phyloP scores from a whole-genome alignment of 1,139 yeast genomes.

The Cylindricascospora bacillispora region DNA sequence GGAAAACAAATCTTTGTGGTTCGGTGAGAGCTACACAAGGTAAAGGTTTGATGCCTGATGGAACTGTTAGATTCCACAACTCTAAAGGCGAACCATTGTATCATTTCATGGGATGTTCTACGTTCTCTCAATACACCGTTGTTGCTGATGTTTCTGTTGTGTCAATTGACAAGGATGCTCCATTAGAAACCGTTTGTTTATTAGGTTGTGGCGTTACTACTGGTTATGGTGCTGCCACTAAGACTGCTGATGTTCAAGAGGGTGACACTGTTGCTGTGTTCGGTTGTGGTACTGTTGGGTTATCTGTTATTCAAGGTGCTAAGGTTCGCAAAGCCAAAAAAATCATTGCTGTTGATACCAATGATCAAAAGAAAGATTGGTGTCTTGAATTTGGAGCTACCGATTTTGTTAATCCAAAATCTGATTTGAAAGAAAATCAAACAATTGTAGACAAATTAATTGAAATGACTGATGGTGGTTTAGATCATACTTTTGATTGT shows the following conservation, averaged over 20 bases:
- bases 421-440: constrained; percentile 51
- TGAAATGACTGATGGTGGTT: constrained; percentile 92
- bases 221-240: constrained; percentile 94
- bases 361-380: constrained; percentile 75
- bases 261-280: constrained; percentile 94
- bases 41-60: constrained; percentile 91
- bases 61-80: constrained; percentile 70
- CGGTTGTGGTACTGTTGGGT: constrained; percentile 96
- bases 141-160: constrained; percentile 97
- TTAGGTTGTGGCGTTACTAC: constrained; percentile 98
- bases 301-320: constrained; percentile 94
- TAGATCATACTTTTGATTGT: constrained; percentile 93
- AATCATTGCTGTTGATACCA: constrained; percentile 81
- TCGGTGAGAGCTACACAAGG: constrained; percentile 88
- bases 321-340: constrained; percentile 64
- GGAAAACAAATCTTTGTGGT: constrained; percentile 91
- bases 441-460: constrained; percentile 73
- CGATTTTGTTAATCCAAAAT: constrained; percentile 76
- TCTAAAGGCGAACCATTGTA: constrained; percentile 70
- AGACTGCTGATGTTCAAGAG: constrained; percentile 81
- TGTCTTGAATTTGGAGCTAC: constrained; percentile 89
- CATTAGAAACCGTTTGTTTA: constrained; percentile 76
- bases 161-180: constrained; percentile 75
- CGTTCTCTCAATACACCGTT: constrained; percentile 93
- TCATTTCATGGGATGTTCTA: constrained; percentile 97